These are phyloP conservation scores for Emergomyces orientalis DNA, from an alignment of 2,329 filamentous ascomycete species.

Conservation along the genomic window DNA sequence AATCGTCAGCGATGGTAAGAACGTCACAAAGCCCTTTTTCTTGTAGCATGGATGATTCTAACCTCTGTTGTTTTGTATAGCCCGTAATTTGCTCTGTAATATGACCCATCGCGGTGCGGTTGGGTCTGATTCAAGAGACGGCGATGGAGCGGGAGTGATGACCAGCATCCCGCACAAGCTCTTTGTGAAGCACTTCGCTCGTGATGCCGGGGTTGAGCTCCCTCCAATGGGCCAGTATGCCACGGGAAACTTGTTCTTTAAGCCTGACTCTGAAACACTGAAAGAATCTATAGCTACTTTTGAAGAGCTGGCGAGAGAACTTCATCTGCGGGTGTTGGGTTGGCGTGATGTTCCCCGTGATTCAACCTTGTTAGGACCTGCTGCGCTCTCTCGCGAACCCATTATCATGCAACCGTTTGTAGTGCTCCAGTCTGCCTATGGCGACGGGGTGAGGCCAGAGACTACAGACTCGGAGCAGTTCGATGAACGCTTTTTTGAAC, in stretches of 20 bases:
- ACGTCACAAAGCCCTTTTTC: neutral
- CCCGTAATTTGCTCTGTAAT: conserved; percentile 92
- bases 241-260: conserved; percentile 96
- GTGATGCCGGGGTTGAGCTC: conserved; percentile 77
- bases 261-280: conserved; percentile 82
- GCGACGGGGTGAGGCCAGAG: conserved; percentile 67
- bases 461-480: conserved; percentile 69
- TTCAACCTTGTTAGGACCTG: conserved; percentile 83
- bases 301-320: conserved; percentile 80
- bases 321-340: conserved; percentile 83
- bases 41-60: conserved; percentile 18
- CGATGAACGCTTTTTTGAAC: conserved; percentile 78
- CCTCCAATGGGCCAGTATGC: conserved; percentile 89
- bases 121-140: conserved; percentile 93
- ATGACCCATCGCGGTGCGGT: conserved; percentile 99
- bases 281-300: conserved; percentile 86
- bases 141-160: conserved; percentile 98
- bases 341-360: conserved; percentile 95
- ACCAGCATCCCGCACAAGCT: conserved; percentile 97
- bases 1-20: conserved; percentile 91
- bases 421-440: conserved; percentile 76
- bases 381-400: conserved; percentile 86
- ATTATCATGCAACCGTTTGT: conserved; percentile 94
- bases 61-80: conserved; percentile 39
- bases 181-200: conserved; percentile 96